Evolutionary conservation across 176 grass and related monocot species (phyloP).

Genomic region (Dactylis glomerata): DNA sequence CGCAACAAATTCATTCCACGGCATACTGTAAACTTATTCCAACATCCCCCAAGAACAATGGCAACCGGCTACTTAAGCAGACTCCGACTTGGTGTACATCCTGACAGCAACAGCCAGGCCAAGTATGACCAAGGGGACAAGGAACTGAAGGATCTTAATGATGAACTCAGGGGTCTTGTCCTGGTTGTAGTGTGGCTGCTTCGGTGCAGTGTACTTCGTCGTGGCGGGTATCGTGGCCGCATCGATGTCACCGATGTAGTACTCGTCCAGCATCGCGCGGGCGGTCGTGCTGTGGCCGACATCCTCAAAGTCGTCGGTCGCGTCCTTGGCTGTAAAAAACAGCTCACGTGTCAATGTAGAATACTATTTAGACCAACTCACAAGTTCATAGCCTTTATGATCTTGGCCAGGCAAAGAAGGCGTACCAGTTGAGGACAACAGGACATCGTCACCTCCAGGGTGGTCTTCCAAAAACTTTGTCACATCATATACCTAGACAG

Average conservation of each 20-base stretch:
- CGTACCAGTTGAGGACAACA: constrained; percentile 77
- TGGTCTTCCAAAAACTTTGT: constrained; percentile 84
- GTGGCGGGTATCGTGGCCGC: constrained; percentile 51
- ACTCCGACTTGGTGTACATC: constrained; percentile 83
- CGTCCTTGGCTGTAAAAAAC: constrained; percentile 63
- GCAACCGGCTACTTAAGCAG: constrained; percentile 2
- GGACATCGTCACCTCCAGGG: constrained; percentile 82
- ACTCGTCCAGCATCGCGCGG: constrained; percentile 69
- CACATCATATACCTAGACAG: constrained; percentile 69
- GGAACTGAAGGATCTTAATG: constrained; percentile 39
- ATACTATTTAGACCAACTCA: background rate
- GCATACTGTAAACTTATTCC: constrained; percentile 36
- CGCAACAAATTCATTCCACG: background rate
- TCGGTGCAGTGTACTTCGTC: constrained; percentile 60
- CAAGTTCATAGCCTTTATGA: background rate
- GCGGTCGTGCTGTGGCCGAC: constrained; percentile 83
- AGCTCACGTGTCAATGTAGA: background rate
- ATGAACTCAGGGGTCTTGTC: constrained; percentile 82
- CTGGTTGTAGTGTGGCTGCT: constrained; percentile 86
- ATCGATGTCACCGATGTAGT: constrained; percentile 52
- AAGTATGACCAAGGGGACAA: constrained; percentile 72
- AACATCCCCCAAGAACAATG: background rate
- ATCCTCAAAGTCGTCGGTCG: constrained; percentile 31
- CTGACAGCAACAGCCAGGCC: constrained; percentile 76
- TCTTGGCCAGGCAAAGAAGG: background rate